Base-by-base conservation (phyloP, 169 alveolate species). In the Plasmodium malariae region DNA sequence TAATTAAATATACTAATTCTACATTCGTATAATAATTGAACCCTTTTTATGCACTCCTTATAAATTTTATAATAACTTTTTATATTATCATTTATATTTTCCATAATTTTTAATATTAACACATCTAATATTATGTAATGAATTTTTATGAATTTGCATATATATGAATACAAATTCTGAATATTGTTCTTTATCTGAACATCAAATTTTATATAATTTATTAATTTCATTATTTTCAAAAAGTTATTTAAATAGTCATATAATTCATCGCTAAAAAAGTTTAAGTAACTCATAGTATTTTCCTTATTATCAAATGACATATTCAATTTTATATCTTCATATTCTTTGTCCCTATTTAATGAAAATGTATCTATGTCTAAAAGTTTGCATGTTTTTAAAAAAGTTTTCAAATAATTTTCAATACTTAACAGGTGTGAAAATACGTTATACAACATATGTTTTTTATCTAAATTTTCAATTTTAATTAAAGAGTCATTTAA, bases 191-290 rank as follows among this genome's bases (percentile, higher is more conserved):
- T 86, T 69, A 86, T 86, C 6, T 69, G 45, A 0, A 86, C 92
- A 54, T 86, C 71, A n/a, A 86, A 69, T 72, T 86, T 59, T 43
- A 86, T 62, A 36, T 57, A 71, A 86, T 86, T 86, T 57, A 86
- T 86, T 57, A 86, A 62, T 60, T 71, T 86, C 92, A 86, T 55
- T n/a, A 59, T 70, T 69, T 86, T 86, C 37, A 70, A 32, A 32
- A 86, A 70, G 30, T 45, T 86, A 12, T 62, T 62, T 65, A 86
- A 34, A 45, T 59, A 30, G 14, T 57, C 60, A n/a, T 30, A 68
- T 43, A 86, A 34, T 57, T 86, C 92, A 36, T 28, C 63, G 28
- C 67, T 40, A 28, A 86, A 57, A 21, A 68, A 62, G 12, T 57
- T 70, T 32, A 86, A 34, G 28, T 72, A 86, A 24, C 7, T 26